phyloP scores from a whole-genome alignment of 331 rosid genomes.

The Arachis monticola region DNA sequence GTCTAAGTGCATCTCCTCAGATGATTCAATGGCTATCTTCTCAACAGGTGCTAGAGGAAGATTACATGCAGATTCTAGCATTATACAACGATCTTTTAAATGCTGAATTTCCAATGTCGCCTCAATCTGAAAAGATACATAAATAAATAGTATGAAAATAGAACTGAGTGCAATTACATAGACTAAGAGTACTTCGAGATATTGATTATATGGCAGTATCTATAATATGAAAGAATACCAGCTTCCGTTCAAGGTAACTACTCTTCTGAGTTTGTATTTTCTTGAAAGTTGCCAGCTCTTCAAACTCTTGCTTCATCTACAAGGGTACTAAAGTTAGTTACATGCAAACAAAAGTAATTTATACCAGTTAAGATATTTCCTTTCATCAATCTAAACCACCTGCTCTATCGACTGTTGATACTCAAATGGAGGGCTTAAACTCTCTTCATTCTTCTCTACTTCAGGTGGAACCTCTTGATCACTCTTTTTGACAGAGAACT shows the following conservation, averaged over 20 bases:
- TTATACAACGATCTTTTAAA: slow-evolving; percentile 43
- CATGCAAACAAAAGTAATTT: background rate
- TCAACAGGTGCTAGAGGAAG: slow-evolving; percentile 36
- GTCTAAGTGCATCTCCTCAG: slow-evolving; percentile 46
- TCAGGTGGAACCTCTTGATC: slow-evolving; percentile 21
- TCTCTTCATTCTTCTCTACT: slow-evolving; percentile 44
- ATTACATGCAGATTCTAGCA: slow-evolving; percentile 42
- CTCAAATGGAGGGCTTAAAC: slow-evolving; percentile 38
- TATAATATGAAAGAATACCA: slow-evolving; percentile 54
- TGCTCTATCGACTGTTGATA: slow-evolving; percentile 36
- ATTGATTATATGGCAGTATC: background rate
- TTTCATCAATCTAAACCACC: slow-evolving; percentile 45
- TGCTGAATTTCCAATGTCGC: slow-evolving; percentile 55
- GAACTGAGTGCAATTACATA: background rate
- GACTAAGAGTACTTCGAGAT: background rate
- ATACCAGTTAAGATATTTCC: background rate
- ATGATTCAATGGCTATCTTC: slow-evolving; percentile 35
- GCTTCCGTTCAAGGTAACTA: slow-evolving; percentile 54
- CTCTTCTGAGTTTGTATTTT: slow-evolving; percentile 47
- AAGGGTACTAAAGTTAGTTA: slow-evolving; percentile 16
- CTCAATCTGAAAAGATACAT: slow-evolving; percentile 43
- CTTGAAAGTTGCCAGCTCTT: slow-evolving; percentile 53
- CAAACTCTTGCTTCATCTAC: slow-evolving; percentile 61
- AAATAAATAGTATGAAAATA: slow-evolving; percentile 15
- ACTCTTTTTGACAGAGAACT: slow-evolving; percentile 21